A percentile compares a stretch with the other conserved stretches of the same genome.
Conservation (phyloP, 202 grass and related monocot genomes). For the Cymbopogon flexuosus region DNA sequence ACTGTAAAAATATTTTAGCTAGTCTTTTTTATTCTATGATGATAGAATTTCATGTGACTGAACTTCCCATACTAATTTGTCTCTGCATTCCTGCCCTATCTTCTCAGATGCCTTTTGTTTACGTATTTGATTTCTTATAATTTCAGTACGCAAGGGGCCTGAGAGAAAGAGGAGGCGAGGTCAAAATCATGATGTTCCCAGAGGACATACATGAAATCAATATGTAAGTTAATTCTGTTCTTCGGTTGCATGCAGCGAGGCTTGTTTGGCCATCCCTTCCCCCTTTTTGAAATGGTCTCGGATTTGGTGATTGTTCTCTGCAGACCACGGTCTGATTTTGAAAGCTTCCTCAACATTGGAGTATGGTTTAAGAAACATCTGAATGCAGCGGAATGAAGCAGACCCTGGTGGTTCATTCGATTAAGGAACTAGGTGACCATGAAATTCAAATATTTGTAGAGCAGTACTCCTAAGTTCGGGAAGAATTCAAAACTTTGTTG, state of each 20-base stretch:
- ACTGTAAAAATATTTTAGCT: not conserved
- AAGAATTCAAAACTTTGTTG: not conserved
- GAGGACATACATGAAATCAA: conserved; percentile 62
- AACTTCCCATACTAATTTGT: not conserved
- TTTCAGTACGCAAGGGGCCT: conserved; percentile 65
- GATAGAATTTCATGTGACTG: not conserved
- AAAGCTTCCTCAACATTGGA: conserved; percentile 74
- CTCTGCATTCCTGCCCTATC: not conserved
- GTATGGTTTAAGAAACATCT: conserved; percentile 79
- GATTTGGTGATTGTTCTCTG: not conserved
- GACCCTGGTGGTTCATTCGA: not conserved
- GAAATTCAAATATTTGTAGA: not conserved
- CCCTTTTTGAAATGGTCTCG: not conserved
- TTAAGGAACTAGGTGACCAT: not conserved
- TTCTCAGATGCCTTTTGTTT: not conserved
- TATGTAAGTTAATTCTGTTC: conserved; percentile 21
- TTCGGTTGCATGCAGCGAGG: not conserved
- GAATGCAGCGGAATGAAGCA: not conserved
- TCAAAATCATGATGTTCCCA: conserved; percentile 76
- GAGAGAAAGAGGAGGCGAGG: conserved; percentile 51
- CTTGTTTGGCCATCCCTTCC: not conserved
- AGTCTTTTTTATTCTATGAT: not conserved
- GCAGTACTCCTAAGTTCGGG: not conserved
- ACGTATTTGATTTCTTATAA: not conserved
- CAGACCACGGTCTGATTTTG: conserved; percentile 49